These are phyloP conservation scores for Lithocarpus polystachyus DNA, from an alignment of 306 rosid species.

Conservation along the genomic window DNA sequence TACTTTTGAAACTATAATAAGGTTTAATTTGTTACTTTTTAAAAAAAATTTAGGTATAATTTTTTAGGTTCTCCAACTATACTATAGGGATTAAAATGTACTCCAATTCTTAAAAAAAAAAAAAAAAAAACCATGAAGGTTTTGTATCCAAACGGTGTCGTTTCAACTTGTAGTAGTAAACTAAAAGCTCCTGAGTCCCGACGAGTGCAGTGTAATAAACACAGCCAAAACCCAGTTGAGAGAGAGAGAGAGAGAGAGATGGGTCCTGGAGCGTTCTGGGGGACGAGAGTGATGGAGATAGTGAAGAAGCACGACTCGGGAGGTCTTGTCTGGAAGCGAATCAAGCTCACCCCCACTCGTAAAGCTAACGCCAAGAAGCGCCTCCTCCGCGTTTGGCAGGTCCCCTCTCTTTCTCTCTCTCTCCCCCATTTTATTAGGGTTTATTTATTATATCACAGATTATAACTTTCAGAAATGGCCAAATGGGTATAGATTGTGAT, in stretches of 20 bases:
- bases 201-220: no score
- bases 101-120: no score
- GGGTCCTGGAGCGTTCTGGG: constrained; percentile 81
- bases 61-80: no score
- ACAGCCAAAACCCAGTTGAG: background rate
- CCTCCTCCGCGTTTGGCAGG: constrained; percentile 97
- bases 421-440: constrained; percentile 9
- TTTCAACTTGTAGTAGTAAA: background rate
- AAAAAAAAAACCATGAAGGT: no score
- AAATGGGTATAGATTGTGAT: no score
- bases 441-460: background rate
- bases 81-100: no score
- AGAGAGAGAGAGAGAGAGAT: constrained; percentile 15
- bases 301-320: constrained; percentile 97
- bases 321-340: constrained; percentile 88
- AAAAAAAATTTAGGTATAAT: no score
- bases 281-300: constrained; percentile 73
- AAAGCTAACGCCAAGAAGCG: constrained; percentile 96
- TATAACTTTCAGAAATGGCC: no score
- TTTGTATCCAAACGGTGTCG: background rate
- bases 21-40: no score
- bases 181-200: background rate
- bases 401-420: background rate
- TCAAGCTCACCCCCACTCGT: constrained; percentile 86
- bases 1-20: no score